Base-by-base conservation (phyloP, 2,329 filamentous ascomycete species). In the Metarhizium humberi region DNA sequence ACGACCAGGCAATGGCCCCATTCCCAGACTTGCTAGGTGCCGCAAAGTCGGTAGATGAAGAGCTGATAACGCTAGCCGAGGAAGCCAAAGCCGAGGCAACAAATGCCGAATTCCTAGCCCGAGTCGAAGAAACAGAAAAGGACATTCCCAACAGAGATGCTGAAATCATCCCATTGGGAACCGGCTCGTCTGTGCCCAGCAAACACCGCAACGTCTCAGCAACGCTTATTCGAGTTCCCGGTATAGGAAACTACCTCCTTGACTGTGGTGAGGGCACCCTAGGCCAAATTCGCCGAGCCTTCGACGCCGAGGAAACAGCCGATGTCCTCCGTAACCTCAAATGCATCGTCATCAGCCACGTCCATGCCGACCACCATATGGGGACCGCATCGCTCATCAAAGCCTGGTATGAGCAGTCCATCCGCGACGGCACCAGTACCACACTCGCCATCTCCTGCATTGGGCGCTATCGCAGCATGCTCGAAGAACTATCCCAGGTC, bases 311-410 rank as follows among this genome's bases (percentile, higher is more conserved):
- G 4, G 80, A 89, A 60, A 74, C 92, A 3, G 75, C 75, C 32
- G 77, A 85, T n/a, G 78, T 96, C 13, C 75, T 99, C n/a, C 79
- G 76, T 57, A 85, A 95, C 59, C 76, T 99, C 47, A 86, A 85
- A 54, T 82, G 84, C 61, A 86, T 99, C 59, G 95, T 90, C 84
- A 94, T 99, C 71, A 95, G 90, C 69, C 94, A 99, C 72, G 76
- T 95, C 59, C 94, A 99, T 70, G 94, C 94, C 4, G 94, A 99
- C 72, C 94, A 99, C 71, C 94, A 97, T 66, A 80, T 99, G 20
- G 94, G 94, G 32, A 88, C 85, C 1, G 78, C 82, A n/a, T 81
- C 85, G 6, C 75, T 97, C n/a, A 82, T 97, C 64, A 85, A 82
- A 64, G 88, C 88, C 6, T 96, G 91, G 89, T 84, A 89, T 54